Base-by-base conservation (phyloP, 2,329 filamentous ascomycete genomes). In the Trichocomaceae sp. region DNA sequence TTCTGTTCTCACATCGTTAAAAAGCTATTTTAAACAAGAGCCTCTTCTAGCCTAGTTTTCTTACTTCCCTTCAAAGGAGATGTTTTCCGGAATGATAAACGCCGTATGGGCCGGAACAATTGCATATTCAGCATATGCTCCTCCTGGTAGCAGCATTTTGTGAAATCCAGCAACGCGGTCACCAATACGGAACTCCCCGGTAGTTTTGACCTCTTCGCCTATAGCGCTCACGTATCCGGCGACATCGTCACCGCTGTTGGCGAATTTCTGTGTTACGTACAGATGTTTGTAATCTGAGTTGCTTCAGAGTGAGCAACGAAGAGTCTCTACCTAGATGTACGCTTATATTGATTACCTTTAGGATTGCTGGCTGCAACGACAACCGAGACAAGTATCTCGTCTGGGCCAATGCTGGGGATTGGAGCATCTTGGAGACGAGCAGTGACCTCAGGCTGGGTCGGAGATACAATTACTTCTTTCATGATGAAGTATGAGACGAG, bases 51-150 rank as follows among this genome's bases (percentile, higher is more conserved):
- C 23, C 7, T 26, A 26, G 4, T 26, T 26, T 26, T 7, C 10
- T 15, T 41, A 41, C 37, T 41, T 63, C 75, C 76, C 77, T 66
- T 83, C 78, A 51, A 83, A 83, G 7, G 69, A 75, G 1, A 71
- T 72, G 20, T 72, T 69, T 20, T 71, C 59, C 0, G 80, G 78
- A 13, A 83, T 66, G 61, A 78, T 78, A 64, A 82, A 80, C 0
- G 79, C 83, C 0, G 79, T 78, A 58, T 81, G 71, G 23, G 71
- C 70, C 72, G 71, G 77, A 1, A 75, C 75, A 5, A 83, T 63
- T 1, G 79, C 79, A 61, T 83, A 83, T 58, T 83, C 79, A 1
- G 79, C 81, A 58, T 76, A 83, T 31, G 70, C 74, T 2, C 81
- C 81, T 17, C 72, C 68, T 0, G 75, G 70, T 1, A 69, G 69